phyloP scores from a whole-genome alignment of 2,329 filamentous ascomycete genomes.

The Saccharata proteae region DNA sequence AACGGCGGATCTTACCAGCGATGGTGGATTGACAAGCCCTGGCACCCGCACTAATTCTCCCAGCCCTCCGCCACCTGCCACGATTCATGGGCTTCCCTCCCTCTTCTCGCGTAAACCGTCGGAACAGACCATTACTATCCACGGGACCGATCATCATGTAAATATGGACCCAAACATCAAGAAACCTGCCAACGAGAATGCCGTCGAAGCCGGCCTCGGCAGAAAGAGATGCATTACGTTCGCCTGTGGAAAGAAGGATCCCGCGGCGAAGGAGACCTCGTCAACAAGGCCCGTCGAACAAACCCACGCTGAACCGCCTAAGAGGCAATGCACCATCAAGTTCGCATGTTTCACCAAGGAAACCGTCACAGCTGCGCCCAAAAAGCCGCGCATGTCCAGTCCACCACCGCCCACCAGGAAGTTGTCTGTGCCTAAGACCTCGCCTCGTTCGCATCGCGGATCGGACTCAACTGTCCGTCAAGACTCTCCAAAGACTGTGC shows the following conservation, averaged over 20 bases:
- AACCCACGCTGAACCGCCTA: slow-evolving; percentile 24
- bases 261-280: slow-evolving; percentile 24
- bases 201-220: slow-evolving; percentile 50
- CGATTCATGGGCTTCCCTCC: slow-evolving; percentile 27
- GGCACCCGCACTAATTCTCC: slow-evolving; percentile 70
- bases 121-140: slow-evolving; percentile 24
- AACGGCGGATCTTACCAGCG: slow-evolving; percentile 86
- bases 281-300: slow-evolving; percentile 17
- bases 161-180: too few relatives aligned
- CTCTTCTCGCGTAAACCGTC: slow-evolving; percentile 24
- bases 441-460: slow-evolving; percentile 28
- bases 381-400: slow-evolving; percentile 25
- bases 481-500: slow-evolving; percentile 31
- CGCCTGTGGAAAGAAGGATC: slow-evolving; percentile 53
- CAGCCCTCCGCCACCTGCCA: slow-evolving; percentile 66
- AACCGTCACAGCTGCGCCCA: slow-evolving; percentile 24
- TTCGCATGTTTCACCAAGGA: slow-evolving; percentile 56
- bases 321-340: slow-evolving; percentile 54
- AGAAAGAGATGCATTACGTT: slow-evolving; percentile 90
- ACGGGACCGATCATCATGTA: slow-evolving; percentile 11
- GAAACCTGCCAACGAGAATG: slow-evolving; percentile 40
- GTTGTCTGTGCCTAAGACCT: slow-evolving; percentile 17
- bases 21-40: slow-evolving; percentile 81
- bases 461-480: slow-evolving; percentile 40
- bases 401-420: slow-evolving; percentile 26